Evolutionary conservation across 768 basidiomycete genomes (phyloP), one percentile per base, ranked within the genome.

Genomic region (Boletus bicolor): DNA sequence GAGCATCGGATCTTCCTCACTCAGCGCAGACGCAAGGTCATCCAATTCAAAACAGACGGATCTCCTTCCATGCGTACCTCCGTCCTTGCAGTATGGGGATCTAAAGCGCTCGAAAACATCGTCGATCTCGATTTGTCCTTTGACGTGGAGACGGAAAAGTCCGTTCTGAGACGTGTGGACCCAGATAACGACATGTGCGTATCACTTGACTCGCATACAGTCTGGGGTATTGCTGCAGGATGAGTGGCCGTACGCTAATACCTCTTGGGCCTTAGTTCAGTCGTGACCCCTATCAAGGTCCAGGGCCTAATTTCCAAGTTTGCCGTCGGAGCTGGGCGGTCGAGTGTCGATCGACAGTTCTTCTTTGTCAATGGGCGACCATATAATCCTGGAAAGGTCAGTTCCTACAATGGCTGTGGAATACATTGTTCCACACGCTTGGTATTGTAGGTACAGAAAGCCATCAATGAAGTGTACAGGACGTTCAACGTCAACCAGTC

Each of bases 341-440:
- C 84, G 2, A 84, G 86, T 5, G 80, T 84, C 0, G 97, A 98
- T 66, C 75, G 95, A 2, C 97, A 98, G 61, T 98, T 91, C 70
- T 90, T 91, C 72, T 99, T 85, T 62, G 77, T 98, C 61, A 98
- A 99, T 62, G 90, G 92, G 0, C 78, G 97, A 17, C 97, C 97
- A 0, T 95, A 91, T 64, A 84, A 82, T 59, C 77, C 89, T 9
- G 72, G 77, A 17, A 94, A 91, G 77, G 93, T 89, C 43, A 12
- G 68, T 49, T 26, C 2, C 9, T 39, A 4, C 7, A 4, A 39
- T 54, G 34, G 21, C 45, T 45, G 49, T 51, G 10, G n/a, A 26
- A 12, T 26, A 24, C 38, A 46, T 21, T 15, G 28, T 51, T 36
- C 9, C 57, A n/a, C 11, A 42, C 39, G 0, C 26, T 43, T 15